Evolutionary conservation across 2,329 filamentous ascomycete genomes (phyloP).

Genomic region (Penicillium sp.): DNA sequence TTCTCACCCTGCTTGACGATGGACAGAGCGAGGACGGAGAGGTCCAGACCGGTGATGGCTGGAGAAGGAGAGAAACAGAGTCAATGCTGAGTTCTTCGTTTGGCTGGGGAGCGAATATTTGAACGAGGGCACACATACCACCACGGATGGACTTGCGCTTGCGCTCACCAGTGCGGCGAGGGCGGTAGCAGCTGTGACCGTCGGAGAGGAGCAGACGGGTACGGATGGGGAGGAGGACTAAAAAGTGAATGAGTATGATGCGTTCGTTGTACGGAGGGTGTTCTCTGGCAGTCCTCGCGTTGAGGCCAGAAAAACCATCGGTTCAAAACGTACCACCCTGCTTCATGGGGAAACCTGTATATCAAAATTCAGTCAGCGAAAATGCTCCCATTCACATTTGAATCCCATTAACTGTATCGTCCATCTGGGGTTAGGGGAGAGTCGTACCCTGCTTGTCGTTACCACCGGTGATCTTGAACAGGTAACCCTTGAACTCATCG

Average conservation of each 20-base stretch:
- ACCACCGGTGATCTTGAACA: slow-evolving; percentile 98
- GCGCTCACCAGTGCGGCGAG: slow-evolving; percentile 96
- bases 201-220: slow-evolving; percentile 94
- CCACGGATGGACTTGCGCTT: slow-evolving; percentile 99
- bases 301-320: slow-evolving; percentile 31
- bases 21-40: slow-evolving; percentile 89
- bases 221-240: slow-evolving; percentile 89
- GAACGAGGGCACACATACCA: slow-evolving; percentile 38
- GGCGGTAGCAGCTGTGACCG: slow-evolving; percentile 97
- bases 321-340: slow-evolving; percentile 69
- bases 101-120: background rate
- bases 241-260: slow-evolving; percentile 35
- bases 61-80: slow-evolving; percentile 4
- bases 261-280: background rate
- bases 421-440: slow-evolving; percentile 2
- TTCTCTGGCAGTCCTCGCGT: slow-evolving; percentile 9
- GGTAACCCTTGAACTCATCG: slow-evolving; percentile 99
- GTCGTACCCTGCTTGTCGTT: slow-evolving; percentile 95
- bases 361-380: slow-evolving; percentile 32
- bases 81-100: slow-evolving; percentile 15
- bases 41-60: slow-evolving; percentile 96
- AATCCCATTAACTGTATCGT: background rate
- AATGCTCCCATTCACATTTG: background rate
- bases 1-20: slow-evolving; percentile 97
- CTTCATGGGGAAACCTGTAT: slow-evolving; percentile 94